phyloP scores from a whole-genome alignment of 306 rosid species.

The Sicyos baderoa region DNA sequence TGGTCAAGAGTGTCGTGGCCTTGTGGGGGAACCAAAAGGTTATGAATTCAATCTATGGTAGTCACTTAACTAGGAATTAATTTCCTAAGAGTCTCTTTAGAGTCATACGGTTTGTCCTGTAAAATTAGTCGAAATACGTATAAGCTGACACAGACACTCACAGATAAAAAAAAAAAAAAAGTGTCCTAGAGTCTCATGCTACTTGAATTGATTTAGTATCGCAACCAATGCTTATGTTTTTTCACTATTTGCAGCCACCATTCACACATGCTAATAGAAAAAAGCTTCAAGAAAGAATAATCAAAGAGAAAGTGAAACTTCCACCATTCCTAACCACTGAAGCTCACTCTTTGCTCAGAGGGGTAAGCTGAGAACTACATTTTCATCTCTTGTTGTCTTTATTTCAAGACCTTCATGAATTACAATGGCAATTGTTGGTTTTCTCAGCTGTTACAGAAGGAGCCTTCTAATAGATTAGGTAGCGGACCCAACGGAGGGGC shows the following conservation, averaged over 20 bases:
- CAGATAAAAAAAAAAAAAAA: too few species aligned
- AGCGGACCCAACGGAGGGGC: slow-evolving; percentile 75
- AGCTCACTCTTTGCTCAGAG: slow-evolving; percentile 92
- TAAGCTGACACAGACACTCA: too few species aligned
- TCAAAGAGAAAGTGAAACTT: slow-evolving; percentile 82
- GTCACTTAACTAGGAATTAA: too few species aligned
- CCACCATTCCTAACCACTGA: slow-evolving; percentile 63
- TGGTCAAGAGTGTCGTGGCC: too few species aligned
- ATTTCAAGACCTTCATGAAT: background rate
- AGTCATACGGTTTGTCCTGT: too few species aligned
- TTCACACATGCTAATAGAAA: slow-evolving; percentile 66
- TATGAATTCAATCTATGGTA: too few species aligned
- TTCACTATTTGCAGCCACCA: slow-evolving; percentile 64
- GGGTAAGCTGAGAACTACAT: slow-evolving; percentile 45
- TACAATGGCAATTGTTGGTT: slow-evolving; percentile 5
- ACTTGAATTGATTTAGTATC: background rate
- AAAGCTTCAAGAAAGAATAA: slow-evolving; percentile 90
- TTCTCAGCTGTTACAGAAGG: slow-evolving; percentile 76
- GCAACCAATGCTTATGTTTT: background rate
- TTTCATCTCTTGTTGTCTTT: slow-evolving; percentile 5
- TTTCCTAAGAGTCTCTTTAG: too few species aligned
- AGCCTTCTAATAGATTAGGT: slow-evolving; percentile 68
- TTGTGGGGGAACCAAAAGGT: too few species aligned
- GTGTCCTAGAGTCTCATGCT: background rate
- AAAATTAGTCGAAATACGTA: too few species aligned